Base-by-base conservation (phyloP, 2,329 filamentous ascomycete genomes). In the Tolypocladium capitatum region DNA sequence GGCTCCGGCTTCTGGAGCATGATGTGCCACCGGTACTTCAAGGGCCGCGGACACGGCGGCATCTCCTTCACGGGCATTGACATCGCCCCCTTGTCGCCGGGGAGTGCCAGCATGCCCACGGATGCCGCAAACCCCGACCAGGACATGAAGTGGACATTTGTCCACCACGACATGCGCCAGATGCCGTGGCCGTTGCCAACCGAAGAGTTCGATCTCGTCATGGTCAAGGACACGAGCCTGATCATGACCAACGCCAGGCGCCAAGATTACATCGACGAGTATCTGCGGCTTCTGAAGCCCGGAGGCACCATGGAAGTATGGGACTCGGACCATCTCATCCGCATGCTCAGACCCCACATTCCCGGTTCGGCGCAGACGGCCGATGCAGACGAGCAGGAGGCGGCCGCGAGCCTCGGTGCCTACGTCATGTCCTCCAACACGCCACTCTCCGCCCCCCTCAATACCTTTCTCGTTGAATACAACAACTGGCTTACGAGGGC, bases 1-100 rank as follows among this genome's bases (percentile, higher is more conserved):
- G 90, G 90, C 18, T 84, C 84, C 20, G 91, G 81, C 24, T 86
- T 94, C 61, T 96, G 90, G 90, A 90, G 86, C 56, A 83, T 86
- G 66, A 81, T 88, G 71, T 94, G 87, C 63, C 84, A 94, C 63
- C 80, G 86, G 33, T 84, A 86, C 65, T 87, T 90, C 60, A 73
- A 76, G 48, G 74, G 78, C 44, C 72, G 77, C 48, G 87, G 87
- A 14, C 75, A 84, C 59, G 68, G 73, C 5, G 74, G 81, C 51
- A 81, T 94, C 21, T 78, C 80, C 5, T 95, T 94, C 60, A 86
- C 84, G 0, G 90, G 89, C 1, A 66, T 95, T 36, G 89, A 95
- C 60, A 80, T 94, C 48, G 84, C 85, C 9, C 82, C 85, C 5
- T 63, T 91, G 24, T 81, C 84, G 4, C 64, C 67, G 8, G 67